A percentile compares a stretch with the other conserved stretches of the same genome.
Evolutionary conservation across 2,329 filamentous ascomycete genomes (phyloP).

Genomic region (Colletotrichum higginsianum): DNA sequence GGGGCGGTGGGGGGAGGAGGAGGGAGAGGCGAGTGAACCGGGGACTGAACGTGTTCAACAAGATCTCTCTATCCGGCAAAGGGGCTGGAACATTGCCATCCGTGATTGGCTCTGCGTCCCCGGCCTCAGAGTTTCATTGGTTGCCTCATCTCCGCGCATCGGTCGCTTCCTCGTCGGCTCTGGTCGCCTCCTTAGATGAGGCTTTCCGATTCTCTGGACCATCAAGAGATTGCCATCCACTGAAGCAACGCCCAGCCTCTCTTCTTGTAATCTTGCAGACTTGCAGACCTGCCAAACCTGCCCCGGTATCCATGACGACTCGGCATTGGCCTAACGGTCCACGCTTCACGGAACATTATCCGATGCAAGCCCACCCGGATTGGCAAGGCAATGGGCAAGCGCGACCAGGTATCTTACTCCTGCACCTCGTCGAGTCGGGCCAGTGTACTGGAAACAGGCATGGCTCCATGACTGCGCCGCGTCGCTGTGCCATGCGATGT

Average conservation of each 20-base stretch:
- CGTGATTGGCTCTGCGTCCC: constrained; percentile 33
- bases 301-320: constrained; percentile 11
- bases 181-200: constrained; percentile 41
- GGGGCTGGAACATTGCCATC: constrained; percentile 29
- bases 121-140: constrained; percentile 17
- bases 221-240: constrained; percentile 32
- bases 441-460: constrained; percentile 17
- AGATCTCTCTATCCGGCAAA: constrained; percentile 35
- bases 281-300: not conserved
- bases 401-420: constrained; percentile 39
- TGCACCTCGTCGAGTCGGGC: constrained; percentile 34
- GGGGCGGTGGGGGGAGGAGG: constrained; percentile 10
- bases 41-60: constrained; percentile 23
- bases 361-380: constrained; percentile 18
- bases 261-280: not conserved
- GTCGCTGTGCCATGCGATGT: constrained; percentile 12
- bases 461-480: constrained; percentile 20
- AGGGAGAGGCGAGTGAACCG: constrained; percentile 19
- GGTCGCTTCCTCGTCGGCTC: constrained; percentile 22
- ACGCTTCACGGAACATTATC: constrained; percentile 28
- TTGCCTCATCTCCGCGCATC: constrained; percentile 40
- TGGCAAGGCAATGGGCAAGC: not conserved
- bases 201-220: constrained; percentile 32
- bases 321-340: not conserved
- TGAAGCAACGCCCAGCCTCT: constrained; percentile 22